A percentile compares a stretch with the other conserved stretches of the same genome.
These are phyloP conservation scores for Epipyxis sp. DNA, from an alignment of 108 stramenopile species.

Conservation along the genomic window DNA sequence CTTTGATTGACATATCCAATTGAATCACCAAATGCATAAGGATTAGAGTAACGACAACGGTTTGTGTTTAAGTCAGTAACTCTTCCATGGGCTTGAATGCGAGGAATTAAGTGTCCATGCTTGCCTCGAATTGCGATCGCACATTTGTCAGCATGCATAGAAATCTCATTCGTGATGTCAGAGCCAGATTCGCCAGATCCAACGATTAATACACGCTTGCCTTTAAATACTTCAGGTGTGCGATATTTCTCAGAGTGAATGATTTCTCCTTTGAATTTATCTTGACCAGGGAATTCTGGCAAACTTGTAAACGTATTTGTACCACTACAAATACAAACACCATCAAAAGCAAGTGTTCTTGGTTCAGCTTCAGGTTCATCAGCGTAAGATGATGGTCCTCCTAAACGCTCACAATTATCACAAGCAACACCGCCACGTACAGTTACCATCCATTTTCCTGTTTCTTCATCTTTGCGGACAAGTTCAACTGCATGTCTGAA, in stretches of 20 bases:
- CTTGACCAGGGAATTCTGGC: slow-evolving; percentile 42
- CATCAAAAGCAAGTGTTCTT: slow-evolving; percentile 28
- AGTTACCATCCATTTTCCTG: slow-evolving; percentile 41
- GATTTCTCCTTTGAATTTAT: slow-evolving; percentile 41
- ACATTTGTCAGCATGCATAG: slow-evolving; percentile 24
- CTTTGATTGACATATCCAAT: slow-evolving; percentile 33
- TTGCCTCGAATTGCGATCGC: slow-evolving; percentile 40
- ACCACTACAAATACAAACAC: slow-evolving; percentile 41
- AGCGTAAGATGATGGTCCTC: slow-evolving; percentile 19
- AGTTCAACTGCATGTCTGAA: slow-evolving; percentile 42
- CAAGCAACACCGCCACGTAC: slow-evolving; percentile 34
- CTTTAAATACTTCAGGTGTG: slow-evolving; percentile 36
- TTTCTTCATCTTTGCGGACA: slow-evolving; percentile 36
- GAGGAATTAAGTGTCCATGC: slow-evolving; percentile 50
- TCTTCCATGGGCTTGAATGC: slow-evolving; percentile 42
- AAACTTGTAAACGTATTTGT: slow-evolving; percentile 43
- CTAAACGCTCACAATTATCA: slow-evolving; percentile 21
- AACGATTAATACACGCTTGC: slow-evolving; percentile 43
- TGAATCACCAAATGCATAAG: slow-evolving; percentile 44
- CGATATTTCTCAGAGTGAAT: slow-evolving; percentile 47
- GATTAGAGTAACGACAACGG: slow-evolving; percentile 51
- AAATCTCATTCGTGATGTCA: slow-evolving; percentile 47
- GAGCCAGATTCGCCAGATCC: slow-evolving; percentile 46
- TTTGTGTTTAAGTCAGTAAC: slow-evolving; percentile 48
- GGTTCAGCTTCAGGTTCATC: slow-evolving; percentile 7